These are phyloP conservation scores for Capronia americana DNA, from an alignment of 2,329 filamentous ascomycete species.

Conservation along the genomic window DNA sequence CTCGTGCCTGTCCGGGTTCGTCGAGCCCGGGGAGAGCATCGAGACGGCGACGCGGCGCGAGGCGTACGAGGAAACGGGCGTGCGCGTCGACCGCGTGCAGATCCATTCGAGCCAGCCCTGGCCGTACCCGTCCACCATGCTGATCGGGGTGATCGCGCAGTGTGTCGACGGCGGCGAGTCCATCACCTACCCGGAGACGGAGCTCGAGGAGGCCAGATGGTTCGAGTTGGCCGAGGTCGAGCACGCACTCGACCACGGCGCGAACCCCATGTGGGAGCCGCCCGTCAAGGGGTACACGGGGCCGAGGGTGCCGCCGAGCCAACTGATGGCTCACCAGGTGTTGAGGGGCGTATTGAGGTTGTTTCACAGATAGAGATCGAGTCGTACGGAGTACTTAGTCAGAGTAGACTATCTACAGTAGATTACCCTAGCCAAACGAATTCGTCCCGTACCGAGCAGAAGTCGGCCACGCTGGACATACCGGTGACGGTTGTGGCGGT, in stretches of 20 bases:
- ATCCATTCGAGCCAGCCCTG: conserved; percentile 84
- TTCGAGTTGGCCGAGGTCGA: conserved; percentile 79
- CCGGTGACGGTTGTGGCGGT: too few relatives aligned
- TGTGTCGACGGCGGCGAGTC: conserved; percentile 70
- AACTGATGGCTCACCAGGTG: conserved; percentile 31
- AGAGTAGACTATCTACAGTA: too few relatives aligned
- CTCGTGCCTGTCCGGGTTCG: conserved; percentile 83
- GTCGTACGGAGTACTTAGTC: not conserved
- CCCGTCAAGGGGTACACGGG: conserved; percentile 28
- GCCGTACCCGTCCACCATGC: conserved; percentile 82
- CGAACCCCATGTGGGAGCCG: conserved; percentile 32
- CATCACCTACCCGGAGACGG: conserved; percentile 79
- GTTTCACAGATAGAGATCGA: conserved; percentile 14
- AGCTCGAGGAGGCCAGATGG: conserved; percentile 90
- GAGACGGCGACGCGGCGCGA: conserved; percentile 82
- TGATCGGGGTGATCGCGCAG: conserved; percentile 87
- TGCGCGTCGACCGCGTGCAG: conserved; percentile 74
- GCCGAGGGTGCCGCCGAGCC: conserved; percentile 27
- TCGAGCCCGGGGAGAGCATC: conserved; percentile 82
- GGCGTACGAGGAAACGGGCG: conserved; percentile 84
- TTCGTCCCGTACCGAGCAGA: too few relatives aligned
- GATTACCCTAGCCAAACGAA: too few relatives aligned
- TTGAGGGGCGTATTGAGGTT: conserved; percentile 28
- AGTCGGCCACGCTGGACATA: too few relatives aligned
- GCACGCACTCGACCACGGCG: conserved; percentile 63